A percentile compares a stretch with the other conserved stretches of the same genome.
phyloP scores from a whole-genome alignment of 2,329 filamentous ascomycete species.

The Annulohypoxylon truncatum region DNA sequence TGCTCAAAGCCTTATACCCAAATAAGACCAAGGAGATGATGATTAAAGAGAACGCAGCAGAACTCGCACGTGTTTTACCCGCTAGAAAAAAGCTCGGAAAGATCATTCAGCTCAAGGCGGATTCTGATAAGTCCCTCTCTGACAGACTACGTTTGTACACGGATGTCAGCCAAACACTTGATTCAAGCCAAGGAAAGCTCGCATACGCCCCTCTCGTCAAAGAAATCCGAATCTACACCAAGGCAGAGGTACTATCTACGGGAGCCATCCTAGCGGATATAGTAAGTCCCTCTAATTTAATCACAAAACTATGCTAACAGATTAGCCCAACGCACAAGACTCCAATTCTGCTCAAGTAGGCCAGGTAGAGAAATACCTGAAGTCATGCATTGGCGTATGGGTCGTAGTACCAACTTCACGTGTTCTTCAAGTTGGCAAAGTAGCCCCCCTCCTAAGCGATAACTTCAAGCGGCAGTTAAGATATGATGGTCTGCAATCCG shows the following conservation, averaged over 20 bases:
- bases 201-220: not conserved
- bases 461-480: slow-evolving; percentile 70
- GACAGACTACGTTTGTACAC: not conserved
- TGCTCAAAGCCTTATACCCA: slow-evolving; percentile 48
- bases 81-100: not conserved
- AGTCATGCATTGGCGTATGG: slow-evolving; percentile 68
- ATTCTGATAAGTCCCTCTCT: not conserved
- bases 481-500: slow-evolving; percentile 65
- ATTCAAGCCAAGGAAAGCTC: not conserved
- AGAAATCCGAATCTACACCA: slow-evolving; percentile 52
- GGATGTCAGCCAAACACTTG: not conserved
- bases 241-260: slow-evolving; percentile 50
- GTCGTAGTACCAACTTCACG: slow-evolving; percentile 71
- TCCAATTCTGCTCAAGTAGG: slow-evolving; percentile 66
- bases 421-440: slow-evolving; percentile 66
- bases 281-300: slow-evolving; percentile 30
- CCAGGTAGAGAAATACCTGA: slow-evolving; percentile 67
- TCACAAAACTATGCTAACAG: slow-evolving; percentile 28
- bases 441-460: slow-evolving; percentile 66
- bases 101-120: not conserved
- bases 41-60: slow-evolving; percentile 29
- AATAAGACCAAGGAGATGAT: slow-evolving; percentile 47
- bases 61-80: slow-evolving; percentile 24
- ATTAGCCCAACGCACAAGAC: slow-evolving; percentile 62
- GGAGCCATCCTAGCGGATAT: slow-evolving; percentile 53